Conservation (phyloP, 148 eudicot species). For the Linanthus parryae region DNA sequence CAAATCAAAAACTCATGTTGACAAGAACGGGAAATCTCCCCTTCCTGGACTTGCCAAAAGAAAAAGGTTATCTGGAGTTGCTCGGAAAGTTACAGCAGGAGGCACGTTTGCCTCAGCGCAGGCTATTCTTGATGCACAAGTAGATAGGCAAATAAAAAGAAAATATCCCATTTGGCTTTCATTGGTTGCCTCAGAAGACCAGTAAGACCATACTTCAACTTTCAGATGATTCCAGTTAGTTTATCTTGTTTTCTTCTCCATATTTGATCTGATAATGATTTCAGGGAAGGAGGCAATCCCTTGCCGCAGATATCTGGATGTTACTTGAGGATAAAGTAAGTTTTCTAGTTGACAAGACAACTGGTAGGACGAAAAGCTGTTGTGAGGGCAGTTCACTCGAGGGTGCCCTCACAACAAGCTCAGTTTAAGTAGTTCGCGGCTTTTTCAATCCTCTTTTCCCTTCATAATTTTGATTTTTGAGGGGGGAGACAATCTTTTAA, state of each 20-base stretch:
- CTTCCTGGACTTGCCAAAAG: slow-evolving; percentile 38
- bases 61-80: slow-evolving; percentile 38
- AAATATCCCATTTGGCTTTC: slow-evolving; percentile 83
- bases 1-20: slow-evolving; percentile 27
- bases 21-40: slow-evolving; percentile 19
- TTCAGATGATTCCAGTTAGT: neutral
- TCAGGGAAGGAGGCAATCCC: slow-evolving; percentile 63
- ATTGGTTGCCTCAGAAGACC: slow-evolving; percentile 58
- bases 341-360: slow-evolving; percentile 11
- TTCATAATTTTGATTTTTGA: too few relatives aligned
- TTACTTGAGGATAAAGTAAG: slow-evolving; percentile 83
- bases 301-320: slow-evolving; percentile 72
- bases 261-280: slow-evolving; percentile 8
- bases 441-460: too few relatives aligned
- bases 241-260: neutral
- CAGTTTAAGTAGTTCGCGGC: too few relatives aligned
- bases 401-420: too few relatives aligned
- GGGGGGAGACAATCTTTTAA: too few relatives aligned
- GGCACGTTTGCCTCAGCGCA: slow-evolving; percentile 30
- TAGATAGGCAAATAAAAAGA: slow-evolving; percentile 29
- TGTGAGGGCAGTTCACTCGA: too few relatives aligned
- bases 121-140: slow-evolving; percentile 24
- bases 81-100: slow-evolving; percentile 24
- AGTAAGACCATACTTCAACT: slow-evolving; percentile 36
- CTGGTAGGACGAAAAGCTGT: too few relatives aligned